Base-by-base conservation (phyloP, 768 basidiomycete species). In the Leccinum disarticulatum region DNA sequence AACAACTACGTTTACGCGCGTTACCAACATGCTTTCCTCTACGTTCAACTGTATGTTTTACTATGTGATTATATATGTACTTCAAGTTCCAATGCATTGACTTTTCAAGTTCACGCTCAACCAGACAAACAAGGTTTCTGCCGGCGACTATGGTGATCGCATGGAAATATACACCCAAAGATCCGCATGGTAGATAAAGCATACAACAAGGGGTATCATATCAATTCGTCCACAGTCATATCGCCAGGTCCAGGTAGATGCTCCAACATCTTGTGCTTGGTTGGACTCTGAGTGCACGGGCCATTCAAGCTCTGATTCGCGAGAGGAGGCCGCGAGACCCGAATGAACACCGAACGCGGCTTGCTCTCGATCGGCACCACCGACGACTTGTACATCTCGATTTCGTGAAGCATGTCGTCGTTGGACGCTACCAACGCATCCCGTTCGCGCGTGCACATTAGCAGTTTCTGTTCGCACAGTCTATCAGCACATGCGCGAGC, bases 301-400 rank as follows among this genome's bases (percentile, higher is more conserved):
- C n/a, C 58, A 33, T 77, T 81, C 51, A 78, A 73, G 28, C 75
- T 78, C 53, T 83, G 72, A 57, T 71, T 77, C 3, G 77, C 72
- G 31, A 86, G 68, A 1, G 83, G 83, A 6, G 75, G 73, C 49
- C 86, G 77, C 4, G 71, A 72, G 19, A 87, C 74, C n/a, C 76
- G 67, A 6, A 63, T 72, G 38, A 87, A 77, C 55, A 76, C 69
- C 19, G 85, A 85, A 25, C 83, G 79, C 15, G 83, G 83, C 65
- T 84, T 86, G 64, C 71, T 73, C 4, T 80, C 80, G 17, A 72
- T 52, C 0, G 82, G 80, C 14, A 84, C 75, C 65, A 76, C 73
- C 31, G 84, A 80, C 14, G 86, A 86, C 60, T 80, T 86, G 72
- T 87, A 88, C 79, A 84, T 75, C 38, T 80, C 79, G 4, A 88